Conservation (phyloP, 1,284 basidiomycete genomes). For the Rhodotorula sp. region DNA sequence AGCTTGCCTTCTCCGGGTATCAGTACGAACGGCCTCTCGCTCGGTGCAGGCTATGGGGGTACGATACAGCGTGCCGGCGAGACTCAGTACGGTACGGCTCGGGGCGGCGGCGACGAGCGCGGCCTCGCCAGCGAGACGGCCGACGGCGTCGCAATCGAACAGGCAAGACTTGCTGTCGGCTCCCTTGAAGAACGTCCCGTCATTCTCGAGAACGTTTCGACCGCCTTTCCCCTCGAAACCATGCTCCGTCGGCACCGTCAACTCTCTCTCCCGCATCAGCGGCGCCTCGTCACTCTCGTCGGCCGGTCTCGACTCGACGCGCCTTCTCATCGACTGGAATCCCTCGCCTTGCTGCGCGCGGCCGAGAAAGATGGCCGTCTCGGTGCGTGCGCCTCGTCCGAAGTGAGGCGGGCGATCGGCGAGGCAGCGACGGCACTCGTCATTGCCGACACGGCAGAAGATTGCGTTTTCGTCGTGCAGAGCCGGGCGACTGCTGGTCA, state of each 20-base stretch:
- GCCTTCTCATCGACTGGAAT: conserved; percentile 57
- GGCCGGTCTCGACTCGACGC: conserved; percentile 66
- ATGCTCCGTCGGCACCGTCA: conserved; percentile 59
- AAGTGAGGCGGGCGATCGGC: conserved; percentile 10
- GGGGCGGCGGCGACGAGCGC: neutral
- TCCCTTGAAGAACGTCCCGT: neutral
- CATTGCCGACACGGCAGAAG: neutral
- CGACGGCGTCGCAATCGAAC: conserved; percentile 58
- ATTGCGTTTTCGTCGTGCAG: conserved; percentile 14
- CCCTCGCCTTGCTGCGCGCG: neutral
- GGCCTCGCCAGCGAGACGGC: conserved; percentile 57
- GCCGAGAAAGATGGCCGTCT: conserved; percentile 3
- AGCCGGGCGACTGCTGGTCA: conserved; percentile 10
- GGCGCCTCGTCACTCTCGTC: conserved; percentile 59
- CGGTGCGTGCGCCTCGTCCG: neutral
- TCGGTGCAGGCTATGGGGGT: conserved; percentile 17
- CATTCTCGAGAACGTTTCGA: conserved; percentile 32
- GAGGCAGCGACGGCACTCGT: conserved; percentile 9
- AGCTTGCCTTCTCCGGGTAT: neutral
- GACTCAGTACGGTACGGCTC: conserved; percentile 53
- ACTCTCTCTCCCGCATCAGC: conserved; percentile 50
- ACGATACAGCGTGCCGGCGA: conserved; percentile 52
- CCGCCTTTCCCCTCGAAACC: conserved; percentile 53
- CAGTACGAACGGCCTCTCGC: neutral
- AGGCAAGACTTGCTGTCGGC: conserved; percentile 17